Evolutionary conservation across 805 yeast species (phyloP).

Genomic region (Barnettozyma wickerhamii): DNA sequence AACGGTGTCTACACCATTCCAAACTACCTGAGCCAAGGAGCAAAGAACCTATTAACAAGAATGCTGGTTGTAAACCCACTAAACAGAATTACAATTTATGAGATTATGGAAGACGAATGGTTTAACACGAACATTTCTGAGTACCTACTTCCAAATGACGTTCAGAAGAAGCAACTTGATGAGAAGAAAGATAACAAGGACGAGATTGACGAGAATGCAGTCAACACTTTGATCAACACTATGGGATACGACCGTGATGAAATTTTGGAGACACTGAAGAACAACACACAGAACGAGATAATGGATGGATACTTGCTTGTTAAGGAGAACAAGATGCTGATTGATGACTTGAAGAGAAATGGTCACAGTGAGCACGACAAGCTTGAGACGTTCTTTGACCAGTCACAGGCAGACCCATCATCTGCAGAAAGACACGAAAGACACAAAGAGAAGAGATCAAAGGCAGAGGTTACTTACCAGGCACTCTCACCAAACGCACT

Average conservation of each 20-base stretch:
- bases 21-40: constrained; percentile 79
- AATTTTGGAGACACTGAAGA: constrained; percentile 64
- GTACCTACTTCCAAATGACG: constrained; percentile 57
- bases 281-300: constrained; percentile 64
- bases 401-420: constrained; percentile 44
- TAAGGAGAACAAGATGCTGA: constrained; percentile 70
- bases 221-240: constrained; percentile 67
- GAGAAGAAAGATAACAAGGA: constrained; percentile 25
- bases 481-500: constrained; percentile 25
- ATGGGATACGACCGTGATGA: constrained; percentile 90
- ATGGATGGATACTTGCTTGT: constrained; percentile 81
- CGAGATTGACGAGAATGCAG: constrained; percentile 65
- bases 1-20: constrained; percentile 93
- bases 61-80: constrained; percentile 95
- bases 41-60: constrained; percentile 73
- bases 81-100: constrained; percentile 88
- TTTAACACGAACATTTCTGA: constrained; percentile 77
- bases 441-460: constrained; percentile 15
- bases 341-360: constrained; percentile 56
- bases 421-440: constrained; percentile 13
- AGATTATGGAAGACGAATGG: constrained; percentile 94
- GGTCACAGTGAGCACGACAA: constrained; percentile 34
- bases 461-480: constrained; percentile 31
- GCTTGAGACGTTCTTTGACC: constrained; percentile 55
- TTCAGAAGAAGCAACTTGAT: constrained; percentile 26